These are phyloP conservation scores for Cystobasidium ongulense DNA, from an alignment of 768 basidiomycete species.

Conservation along the genomic window DNA sequence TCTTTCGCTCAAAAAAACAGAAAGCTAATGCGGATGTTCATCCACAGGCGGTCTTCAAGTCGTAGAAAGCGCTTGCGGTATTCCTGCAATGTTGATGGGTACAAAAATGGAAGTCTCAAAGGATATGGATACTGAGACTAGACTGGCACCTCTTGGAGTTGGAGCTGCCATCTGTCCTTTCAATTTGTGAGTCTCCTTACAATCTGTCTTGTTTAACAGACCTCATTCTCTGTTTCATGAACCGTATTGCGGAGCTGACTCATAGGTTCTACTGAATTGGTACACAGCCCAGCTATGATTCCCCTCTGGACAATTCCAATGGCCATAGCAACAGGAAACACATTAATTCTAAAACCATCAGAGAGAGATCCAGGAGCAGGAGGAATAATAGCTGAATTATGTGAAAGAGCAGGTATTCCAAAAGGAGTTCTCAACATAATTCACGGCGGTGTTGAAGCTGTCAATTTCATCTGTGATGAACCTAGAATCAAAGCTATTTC, in stretches of 20 bases:
- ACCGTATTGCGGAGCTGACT: not conserved
- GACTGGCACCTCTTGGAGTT: slow-evolving; percentile 77
- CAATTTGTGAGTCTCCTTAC: slow-evolving; percentile 45
- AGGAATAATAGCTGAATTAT: slow-evolving; percentile 94
- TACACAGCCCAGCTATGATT: slow-evolving; percentile 57
- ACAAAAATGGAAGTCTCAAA: slow-evolving; percentile 87
- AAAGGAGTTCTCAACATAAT: slow-evolving; percentile 82
- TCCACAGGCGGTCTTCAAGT: slow-evolving; percentile 42
- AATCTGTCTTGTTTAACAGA: not conserved
- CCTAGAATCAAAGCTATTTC: slow-evolving; percentile 86
- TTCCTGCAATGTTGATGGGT: slow-evolving; percentile 75
- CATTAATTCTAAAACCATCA: slow-evolving; percentile 86
- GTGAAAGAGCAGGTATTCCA: slow-evolving; percentile 61
- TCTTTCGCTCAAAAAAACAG: no score
- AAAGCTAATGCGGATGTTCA: no score
- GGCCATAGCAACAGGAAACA: slow-evolving; percentile 83
- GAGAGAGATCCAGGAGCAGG: slow-evolving; percentile 95
- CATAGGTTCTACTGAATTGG: not conserved
- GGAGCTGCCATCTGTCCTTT: slow-evolving; percentile 60
- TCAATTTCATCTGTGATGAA: slow-evolving; percentile 84
- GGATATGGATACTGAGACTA: slow-evolving; percentile 85
- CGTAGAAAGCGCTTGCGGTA: slow-evolving; percentile 56
- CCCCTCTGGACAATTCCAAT: slow-evolving; percentile 83
- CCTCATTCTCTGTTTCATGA: no score
- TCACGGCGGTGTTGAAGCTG: slow-evolving; percentile 79